Conservation (phyloP, 2,329 filamentous ascomycete genomes). For the Ceratocystis papillata region DNA sequence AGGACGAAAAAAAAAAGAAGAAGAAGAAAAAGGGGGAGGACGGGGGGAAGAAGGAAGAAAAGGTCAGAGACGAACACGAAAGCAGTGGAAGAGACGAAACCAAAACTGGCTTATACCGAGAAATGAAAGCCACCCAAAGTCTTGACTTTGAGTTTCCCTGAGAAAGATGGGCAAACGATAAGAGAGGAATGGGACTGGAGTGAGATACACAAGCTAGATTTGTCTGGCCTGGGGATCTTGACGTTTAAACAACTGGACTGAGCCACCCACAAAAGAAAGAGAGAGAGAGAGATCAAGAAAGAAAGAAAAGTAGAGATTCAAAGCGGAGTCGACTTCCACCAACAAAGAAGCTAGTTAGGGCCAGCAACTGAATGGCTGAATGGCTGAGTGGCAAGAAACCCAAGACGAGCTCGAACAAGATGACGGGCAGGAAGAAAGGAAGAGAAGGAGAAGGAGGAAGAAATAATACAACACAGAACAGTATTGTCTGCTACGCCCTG, state of each 20-base stretch:
- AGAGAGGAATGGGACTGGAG: neutral
- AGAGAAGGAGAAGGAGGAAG: neutral
- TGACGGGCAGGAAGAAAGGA: neutral
- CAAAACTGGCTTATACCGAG: neutral
- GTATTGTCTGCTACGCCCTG: neutral
- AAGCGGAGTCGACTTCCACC: neutral
- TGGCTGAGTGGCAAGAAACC: neutral
- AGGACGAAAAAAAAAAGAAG: neutral
- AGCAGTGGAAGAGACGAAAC: neutral
- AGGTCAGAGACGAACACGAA: neutral
- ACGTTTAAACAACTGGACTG: constrained; percentile 10
- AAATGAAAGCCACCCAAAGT: neutral
- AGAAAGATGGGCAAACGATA: neutral
- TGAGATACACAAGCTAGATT: neutral
- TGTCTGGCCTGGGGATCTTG: constrained; percentile 1
- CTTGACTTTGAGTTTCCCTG: neutral
- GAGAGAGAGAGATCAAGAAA: neutral
- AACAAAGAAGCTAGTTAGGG: neutral
- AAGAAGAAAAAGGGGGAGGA: neutral
- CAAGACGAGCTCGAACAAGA: neutral
- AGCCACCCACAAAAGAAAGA: neutral
- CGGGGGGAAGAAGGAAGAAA: neutral
- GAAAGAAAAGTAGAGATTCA: neutral
- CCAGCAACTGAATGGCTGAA: neutral
- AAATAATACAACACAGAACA: neutral